Conservation (phyloP, 306 rosid species). For the Vigna angularis region DNA sequence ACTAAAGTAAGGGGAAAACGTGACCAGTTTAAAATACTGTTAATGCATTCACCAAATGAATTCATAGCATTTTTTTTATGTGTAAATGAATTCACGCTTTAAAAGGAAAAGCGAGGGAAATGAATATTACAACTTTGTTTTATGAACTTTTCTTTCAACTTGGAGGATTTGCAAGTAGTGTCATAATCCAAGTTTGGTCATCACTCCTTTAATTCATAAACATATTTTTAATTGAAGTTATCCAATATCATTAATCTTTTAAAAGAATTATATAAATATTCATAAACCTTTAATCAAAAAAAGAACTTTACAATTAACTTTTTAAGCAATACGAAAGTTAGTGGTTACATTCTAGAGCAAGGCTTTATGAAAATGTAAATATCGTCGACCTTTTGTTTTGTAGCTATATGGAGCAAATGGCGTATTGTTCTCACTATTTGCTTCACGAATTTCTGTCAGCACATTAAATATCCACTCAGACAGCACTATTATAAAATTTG, state of each 20-base stretch:
- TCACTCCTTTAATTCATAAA: neutral
- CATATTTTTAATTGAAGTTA: neutral
- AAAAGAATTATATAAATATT: neutral
- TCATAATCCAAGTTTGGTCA: neutral
- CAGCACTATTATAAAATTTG: conserved; percentile 36
- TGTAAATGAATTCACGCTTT: neutral
- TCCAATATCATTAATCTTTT: neutral
- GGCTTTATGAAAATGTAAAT: too few relatives aligned
- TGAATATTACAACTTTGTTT: neutral
- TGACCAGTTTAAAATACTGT: conserved; percentile 25
- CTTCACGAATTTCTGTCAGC: conserved; percentile 25
- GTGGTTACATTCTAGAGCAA: too few relatives aligned
- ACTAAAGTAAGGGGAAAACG: conserved; percentile 8
- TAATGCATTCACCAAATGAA: conserved; percentile 25
- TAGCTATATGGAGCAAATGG: too few relatives aligned
- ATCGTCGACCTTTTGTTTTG: too few relatives aligned
- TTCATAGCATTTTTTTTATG: neutral
- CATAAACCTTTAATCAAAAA: too few relatives aligned
- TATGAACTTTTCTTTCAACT: conserved; percentile 5
- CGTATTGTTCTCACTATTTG: neutral
- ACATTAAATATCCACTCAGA: conserved; percentile 34
- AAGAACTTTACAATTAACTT: too few relatives aligned
- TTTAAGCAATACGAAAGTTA: neutral
- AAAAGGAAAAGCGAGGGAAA: conserved; percentile 20
- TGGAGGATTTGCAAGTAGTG: conserved; percentile 2